Percentiles rank a stretch among this genome's conserved stretches.
phyloP scores from a whole-genome alignment of 2,329 filamentous ascomycete genomes.

The Pestalotiopsis fici region DNA sequence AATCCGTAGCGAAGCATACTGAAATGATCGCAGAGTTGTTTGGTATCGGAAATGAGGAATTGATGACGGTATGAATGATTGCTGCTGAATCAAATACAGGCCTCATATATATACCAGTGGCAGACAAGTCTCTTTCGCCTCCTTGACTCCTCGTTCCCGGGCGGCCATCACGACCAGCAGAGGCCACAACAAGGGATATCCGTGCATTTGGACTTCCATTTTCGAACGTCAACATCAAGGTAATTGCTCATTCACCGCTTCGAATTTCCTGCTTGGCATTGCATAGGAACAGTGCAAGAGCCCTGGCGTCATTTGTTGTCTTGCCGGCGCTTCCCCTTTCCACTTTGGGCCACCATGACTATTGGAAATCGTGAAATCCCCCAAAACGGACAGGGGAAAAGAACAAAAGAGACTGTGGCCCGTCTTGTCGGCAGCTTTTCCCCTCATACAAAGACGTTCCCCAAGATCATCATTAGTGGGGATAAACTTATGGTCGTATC shows the following conservation, averaged over 20 bases:
- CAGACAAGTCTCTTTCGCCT: not conserved
- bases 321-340: not conserved
- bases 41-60: not conserved
- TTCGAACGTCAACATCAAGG: not conserved
- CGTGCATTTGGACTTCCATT: not conserved
- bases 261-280: not conserved
- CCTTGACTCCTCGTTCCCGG: not conserved
- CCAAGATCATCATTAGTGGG: not conserved
- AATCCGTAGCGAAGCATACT: not conserved
- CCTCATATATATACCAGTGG: not conserved
- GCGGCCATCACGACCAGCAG: not conserved
- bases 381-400: not conserved
- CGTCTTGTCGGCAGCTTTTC: not conserved
- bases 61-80: not conserved
- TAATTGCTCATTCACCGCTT: not conserved
- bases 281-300: not conserved
- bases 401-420: too few relatives aligned
- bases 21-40: not conserved
- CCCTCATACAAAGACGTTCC: not conserved
- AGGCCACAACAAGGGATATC: not conserved
- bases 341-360: not conserved
- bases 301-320: not conserved
- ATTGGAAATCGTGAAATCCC: not conserved
- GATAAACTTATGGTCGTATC: not conserved
- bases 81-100: not conserved